phyloP scores from a whole-genome alignment of 2,329 filamentous ascomycete genomes.

The Cladosporium oxysporum region DNA sequence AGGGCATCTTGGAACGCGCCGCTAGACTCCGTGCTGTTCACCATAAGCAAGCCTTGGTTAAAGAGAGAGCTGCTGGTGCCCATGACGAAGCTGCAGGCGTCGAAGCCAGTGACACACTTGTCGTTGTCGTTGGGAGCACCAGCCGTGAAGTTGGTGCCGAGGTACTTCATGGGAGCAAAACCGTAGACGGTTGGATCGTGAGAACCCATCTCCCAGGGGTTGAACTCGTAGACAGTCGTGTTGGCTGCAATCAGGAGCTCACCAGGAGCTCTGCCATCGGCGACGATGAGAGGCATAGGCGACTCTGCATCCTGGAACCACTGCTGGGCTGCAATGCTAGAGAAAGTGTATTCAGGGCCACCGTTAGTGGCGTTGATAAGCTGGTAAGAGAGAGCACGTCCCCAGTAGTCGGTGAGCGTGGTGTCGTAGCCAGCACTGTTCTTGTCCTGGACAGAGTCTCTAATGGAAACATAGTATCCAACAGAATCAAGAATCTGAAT shows the following conservation, averaged over 20 bases:
- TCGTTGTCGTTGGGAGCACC: constrained; percentile 59
- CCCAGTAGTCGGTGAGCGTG: constrained; percentile 86
- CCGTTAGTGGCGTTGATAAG: constrained; percentile 75
- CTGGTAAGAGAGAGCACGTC: constrained; percentile 82
- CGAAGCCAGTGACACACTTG: constrained; percentile 74
- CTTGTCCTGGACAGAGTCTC: constrained; percentile 62
- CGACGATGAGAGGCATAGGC: constrained; percentile 73
- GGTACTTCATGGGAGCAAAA: constrained; percentile 69
- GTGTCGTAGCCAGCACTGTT: constrained; percentile 63
- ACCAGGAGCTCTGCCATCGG: constrained; percentile 66
- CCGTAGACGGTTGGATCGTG: constrained; percentile 72
- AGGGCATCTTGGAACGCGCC: constrained; percentile 48
- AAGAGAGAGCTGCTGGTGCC: constrained; percentile 84
- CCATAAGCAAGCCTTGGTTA: constrained; percentile 70
- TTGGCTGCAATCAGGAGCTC: constrained; percentile 66
- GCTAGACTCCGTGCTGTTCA: constrained; percentile 53
- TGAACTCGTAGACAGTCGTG: constrained; percentile 75
- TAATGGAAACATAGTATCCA: constrained; percentile 64
- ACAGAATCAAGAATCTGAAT: constrained; percentile 57
- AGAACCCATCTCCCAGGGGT: constrained; percentile 76
- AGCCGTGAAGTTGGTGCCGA: constrained; percentile 70
- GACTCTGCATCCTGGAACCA: constrained; percentile 64
- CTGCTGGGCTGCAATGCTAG: constrained; percentile 67
- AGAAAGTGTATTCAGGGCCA: constrained; percentile 77
- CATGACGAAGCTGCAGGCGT: constrained; percentile 81